A percentile compares a stretch with the other conserved stretches of the same genome.
These are phyloP conservation scores for Penicillium paxilli DNA, from an alignment of 495 filamentous ascomycete genomes.

Conservation along the genomic window DNA sequence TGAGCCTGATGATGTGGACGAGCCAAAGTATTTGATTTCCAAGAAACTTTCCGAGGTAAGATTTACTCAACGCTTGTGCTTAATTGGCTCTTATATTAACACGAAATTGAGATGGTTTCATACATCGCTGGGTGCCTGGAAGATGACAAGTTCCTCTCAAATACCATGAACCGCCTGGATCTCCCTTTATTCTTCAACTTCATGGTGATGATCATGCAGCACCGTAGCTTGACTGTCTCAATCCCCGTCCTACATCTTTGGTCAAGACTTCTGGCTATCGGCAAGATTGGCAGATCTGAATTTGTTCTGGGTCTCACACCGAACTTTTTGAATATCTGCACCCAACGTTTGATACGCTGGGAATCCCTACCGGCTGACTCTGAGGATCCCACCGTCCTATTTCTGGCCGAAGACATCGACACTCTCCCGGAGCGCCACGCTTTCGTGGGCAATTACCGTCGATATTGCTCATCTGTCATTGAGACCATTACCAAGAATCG, in stretches of 20 bases:
- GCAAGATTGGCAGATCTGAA: constrained; percentile 61
- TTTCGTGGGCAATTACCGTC: constrained; percentile 94
- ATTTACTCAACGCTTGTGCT: background rate
- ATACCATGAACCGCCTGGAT: constrained; percentile 54
- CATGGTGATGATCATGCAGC: constrained; percentile 74
- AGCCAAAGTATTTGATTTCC: constrained; percentile 85
- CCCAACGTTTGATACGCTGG: constrained; percentile 75
- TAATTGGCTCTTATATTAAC: background rate
- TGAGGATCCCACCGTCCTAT: constrained; percentile 73
- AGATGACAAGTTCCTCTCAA: constrained; percentile 64
- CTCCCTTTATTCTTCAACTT: constrained; percentile 77
- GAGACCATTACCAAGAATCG: constrained; percentile 78
- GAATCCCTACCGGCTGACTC: constrained; percentile 80
- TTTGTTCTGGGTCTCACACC: constrained; percentile 70
- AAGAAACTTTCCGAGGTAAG: constrained; percentile 92
- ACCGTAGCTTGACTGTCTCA: constrained; percentile 85
- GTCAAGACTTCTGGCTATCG: constrained; percentile 73
- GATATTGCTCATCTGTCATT: constrained; percentile 83
- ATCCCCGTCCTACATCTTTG: constrained; percentile 90
- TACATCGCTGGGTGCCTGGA: constrained; percentile 82
- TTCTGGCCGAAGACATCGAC: constrained; percentile 90
- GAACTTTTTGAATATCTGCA: constrained; percentile 76
- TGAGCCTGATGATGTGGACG: constrained; percentile 77
- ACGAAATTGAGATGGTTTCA: constrained; percentile 65
- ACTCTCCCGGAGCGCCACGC: constrained; percentile 92